Base-by-base conservation (phyloP, 2,329 filamentous ascomycete species). In the Xylariaceae sp. region DNA sequence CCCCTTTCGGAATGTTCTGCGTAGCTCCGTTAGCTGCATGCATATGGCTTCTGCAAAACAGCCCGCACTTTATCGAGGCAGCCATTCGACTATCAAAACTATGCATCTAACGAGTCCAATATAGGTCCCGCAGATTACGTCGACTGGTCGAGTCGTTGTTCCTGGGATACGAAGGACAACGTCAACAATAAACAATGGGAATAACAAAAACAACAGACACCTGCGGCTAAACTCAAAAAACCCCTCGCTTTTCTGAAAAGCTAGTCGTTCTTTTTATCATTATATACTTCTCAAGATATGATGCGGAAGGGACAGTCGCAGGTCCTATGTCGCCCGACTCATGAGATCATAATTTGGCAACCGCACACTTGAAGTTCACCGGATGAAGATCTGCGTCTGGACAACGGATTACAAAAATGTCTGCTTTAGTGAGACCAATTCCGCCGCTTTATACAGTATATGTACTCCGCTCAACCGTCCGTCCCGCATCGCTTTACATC, bases 401-500 rank as follows among this genome's bases (percentile, higher is more conserved):
- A 35, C 9, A 1, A 30, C 49, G 34, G 11, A 9, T 4, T 35
- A n/a, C 23, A 37, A 69, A 55, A 63, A 82, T 81, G 77, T 65
- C 75, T 10, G 70, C 73, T 41, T 66, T 76, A 51, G 63, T 73
- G 18, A 83, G 79, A 66, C 86, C 80, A 0, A 90, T 97, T 18
- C 93, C 93, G 8, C 87, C 92, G 1, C 88, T 97, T 65, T 97
- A 97, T 72, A 91, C 90, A 66, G 95, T 94, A 71, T 97, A 99
- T 73, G 83, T 97, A 13, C 83, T 97, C 41, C 88, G 92, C 17
- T 97, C 93, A 0, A 92, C 87, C 0, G 81, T 92, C 8, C 82
- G 84, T 51, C 86, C 85, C 70, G 80, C 82, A 34, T 85, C 82
- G 2, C 80, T 93, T 34, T 99, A 99, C 74, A 88, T 97, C 57